Conservation (phyloP, 2,329 filamentous ascomycete species). For the Lithohypha guttulata region DNA sequence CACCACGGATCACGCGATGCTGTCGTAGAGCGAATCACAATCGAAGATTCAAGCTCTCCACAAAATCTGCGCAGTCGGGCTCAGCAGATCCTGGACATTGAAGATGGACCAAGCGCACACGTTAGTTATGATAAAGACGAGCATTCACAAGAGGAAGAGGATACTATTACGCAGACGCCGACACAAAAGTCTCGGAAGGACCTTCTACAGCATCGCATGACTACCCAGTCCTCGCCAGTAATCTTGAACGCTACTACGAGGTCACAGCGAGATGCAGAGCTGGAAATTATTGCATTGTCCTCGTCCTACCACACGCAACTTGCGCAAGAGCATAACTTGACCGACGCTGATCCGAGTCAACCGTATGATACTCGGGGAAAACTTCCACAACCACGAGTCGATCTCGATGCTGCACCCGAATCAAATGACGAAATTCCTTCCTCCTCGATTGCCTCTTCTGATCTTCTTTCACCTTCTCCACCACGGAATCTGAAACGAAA, state of each 20-base stretch:
- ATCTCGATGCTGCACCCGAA: background rate
- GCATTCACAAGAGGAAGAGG: conserved; percentile 11
- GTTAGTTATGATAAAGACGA: too few relatives aligned
- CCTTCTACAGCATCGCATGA: background rate
- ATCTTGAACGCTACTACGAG: conserved; percentile 3
- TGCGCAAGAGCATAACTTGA: too few relatives aligned
- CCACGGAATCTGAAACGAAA: conserved; percentile 12
- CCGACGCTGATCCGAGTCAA: too few relatives aligned
- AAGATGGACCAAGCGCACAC: too few relatives aligned
- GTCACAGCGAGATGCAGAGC: conserved; percentile 6
- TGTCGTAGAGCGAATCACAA: conserved; percentile 14
- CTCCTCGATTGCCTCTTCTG: conserved; percentile 12
- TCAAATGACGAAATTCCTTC: background rate
- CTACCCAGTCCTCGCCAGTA: conserved; percentile 4
- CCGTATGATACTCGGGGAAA: background rate
- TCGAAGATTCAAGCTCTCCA: conserved; percentile 21
- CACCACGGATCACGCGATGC: background rate
- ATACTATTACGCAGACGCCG: conserved; percentile 1
- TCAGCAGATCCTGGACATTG: conserved; percentile 1
- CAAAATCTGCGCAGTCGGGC: conserved; percentile 13
- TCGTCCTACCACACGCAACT: conserved; percentile 2
- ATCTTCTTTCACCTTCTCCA: conserved; percentile 4
- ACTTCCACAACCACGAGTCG: background rate
- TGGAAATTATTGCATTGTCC: conserved; percentile 1
- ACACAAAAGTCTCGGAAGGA: background rate